Evolutionary conservation across 2,329 filamentous ascomycete species (phyloP).

Genomic region (Lomentospora prolificans): DNA sequence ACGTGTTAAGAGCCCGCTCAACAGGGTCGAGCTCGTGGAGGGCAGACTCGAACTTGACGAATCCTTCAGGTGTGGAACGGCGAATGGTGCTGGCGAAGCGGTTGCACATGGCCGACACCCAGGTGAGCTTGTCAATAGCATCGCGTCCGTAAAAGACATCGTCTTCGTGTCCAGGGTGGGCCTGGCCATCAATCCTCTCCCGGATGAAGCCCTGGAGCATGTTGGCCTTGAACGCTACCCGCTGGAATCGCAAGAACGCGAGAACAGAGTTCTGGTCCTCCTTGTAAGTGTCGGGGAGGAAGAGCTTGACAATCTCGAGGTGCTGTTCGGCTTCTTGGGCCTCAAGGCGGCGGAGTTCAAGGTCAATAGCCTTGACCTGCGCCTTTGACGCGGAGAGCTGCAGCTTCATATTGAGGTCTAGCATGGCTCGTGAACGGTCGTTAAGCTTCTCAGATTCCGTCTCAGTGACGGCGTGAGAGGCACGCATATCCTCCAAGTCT

Average conservation of each 20-base stretch:
- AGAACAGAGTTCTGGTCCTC: constrained; percentile 78
- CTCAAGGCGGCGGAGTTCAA: constrained; percentile 78
- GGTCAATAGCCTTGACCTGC: constrained; percentile 86
- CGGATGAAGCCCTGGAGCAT: constrained; percentile 70
- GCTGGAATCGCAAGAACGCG: constrained; percentile 77
- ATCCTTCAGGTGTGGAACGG: constrained; percentile 67
- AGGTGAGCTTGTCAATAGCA: constrained; percentile 74
- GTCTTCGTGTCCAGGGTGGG: constrained; percentile 58
- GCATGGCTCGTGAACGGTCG: constrained; percentile 82
- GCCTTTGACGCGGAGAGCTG: constrained; percentile 85
- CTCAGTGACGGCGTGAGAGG: constrained; percentile 86
- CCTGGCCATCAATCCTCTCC: constrained; percentile 61
- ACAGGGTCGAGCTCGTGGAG: constrained; percentile 85
- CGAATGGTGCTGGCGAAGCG: constrained; percentile 75
- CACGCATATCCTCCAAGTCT: constrained; percentile 84
- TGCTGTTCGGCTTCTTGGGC: constrained; percentile 85
- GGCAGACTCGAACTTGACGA: constrained; percentile 68
- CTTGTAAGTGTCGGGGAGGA: constrained; percentile 76
- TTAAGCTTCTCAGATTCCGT: constrained; percentile 86
- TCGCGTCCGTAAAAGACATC: constrained; percentile 73
- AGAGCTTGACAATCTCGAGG: constrained; percentile 77
- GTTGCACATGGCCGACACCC: constrained; percentile 74
- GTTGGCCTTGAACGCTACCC: constrained; percentile 78
- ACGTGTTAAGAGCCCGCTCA: constrained; percentile 77
- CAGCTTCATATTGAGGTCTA: constrained; percentile 92